Conservation (phyloP, 2,329 filamentous ascomycete genomes). For the Tricladium varicosporioides region DNA sequence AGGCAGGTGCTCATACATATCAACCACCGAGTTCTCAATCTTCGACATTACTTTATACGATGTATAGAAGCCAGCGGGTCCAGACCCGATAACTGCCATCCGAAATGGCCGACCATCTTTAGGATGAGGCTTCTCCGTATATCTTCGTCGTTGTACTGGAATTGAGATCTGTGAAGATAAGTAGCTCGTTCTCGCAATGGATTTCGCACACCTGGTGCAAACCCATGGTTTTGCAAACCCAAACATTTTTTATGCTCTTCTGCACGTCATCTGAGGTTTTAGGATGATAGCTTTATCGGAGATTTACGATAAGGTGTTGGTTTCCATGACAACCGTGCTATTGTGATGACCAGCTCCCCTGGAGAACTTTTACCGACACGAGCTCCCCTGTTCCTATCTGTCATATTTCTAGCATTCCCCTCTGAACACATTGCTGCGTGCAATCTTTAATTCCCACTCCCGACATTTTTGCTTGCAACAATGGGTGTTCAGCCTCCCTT, state of each 20-base stretch:
- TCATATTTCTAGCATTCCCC: slow-evolving; percentile 15
- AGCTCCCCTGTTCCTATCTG: slow-evolving; percentile 22
- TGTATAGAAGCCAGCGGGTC: slow-evolving; percentile 94
- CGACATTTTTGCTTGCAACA: slow-evolving; percentile 32
- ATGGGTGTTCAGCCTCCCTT: slow-evolving; percentile 64
- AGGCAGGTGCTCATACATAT: slow-evolving; percentile 95
- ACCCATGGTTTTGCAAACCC: slow-evolving; percentile 25
- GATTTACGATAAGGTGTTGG: slow-evolving; percentile 1
- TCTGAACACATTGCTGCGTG: slow-evolving; percentile 19
- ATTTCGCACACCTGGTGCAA: slow-evolving; percentile 27
- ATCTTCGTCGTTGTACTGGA: slow-evolving; percentile 20
- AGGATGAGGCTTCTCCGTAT: slow-evolving; percentile 24
- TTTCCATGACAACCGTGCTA: slow-evolving; percentile 5
- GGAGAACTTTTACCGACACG: neutral
- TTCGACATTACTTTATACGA: slow-evolving; percentile 80
- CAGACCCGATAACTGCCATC: slow-evolving; percentile 87
- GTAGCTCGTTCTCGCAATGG: slow-evolving; percentile 5
- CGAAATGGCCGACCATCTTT: slow-evolving; percentile 56
- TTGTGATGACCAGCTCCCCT: slow-evolving; percentile 10
- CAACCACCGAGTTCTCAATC: slow-evolving; percentile 68
- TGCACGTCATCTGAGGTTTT: slow-evolving; percentile 46
- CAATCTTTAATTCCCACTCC: slow-evolving; percentile 9
- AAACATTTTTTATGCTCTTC: slow-evolving; percentile 23
- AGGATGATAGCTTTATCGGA: slow-evolving; percentile 73
- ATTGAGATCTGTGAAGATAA: neutral